Base-by-base conservation (phyloP, 371 early-diverging fungal species). In the Mucor ambiguus region DNA sequence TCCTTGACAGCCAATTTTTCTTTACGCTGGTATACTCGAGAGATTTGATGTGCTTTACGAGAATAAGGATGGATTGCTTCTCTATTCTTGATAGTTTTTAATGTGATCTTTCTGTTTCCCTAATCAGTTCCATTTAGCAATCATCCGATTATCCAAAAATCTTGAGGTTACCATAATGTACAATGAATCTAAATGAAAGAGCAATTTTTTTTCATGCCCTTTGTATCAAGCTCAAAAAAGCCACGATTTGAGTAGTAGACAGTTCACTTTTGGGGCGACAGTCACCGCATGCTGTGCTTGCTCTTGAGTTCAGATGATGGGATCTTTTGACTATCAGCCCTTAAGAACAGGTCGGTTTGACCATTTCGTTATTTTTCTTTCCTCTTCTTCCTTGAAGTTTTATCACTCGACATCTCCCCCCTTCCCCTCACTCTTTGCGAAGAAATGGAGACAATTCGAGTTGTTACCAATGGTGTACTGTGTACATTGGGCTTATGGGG, bases 31-130 rank as follows among this genome's bases (percentile, higher is more conserved):
- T 80, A 73, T 9, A 82, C 82, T 63, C 87, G 78, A 48, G 77
- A 74, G 41, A 87, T 69, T 68, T 86, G 87, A 22, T 78, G 76
- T 41, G 89, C 89, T 61, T 87, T 87, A 37, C 89, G 76, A 12
- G 88, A 88, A 46, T 84, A 86, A 35, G 88, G 88, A 67, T 88
- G 88, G 35, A 82, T 77, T 54, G 72, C 77, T 30, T 88, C 87
- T 75, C 85, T 71, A 69, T 85, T 85, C 67, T 88, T 88, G 75
- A 87, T 84, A 32, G 86, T 73, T 58, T 84, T 87, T 69, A 88
- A 66, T 28, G 89, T 86, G 55, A 83, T 84, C 66, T 75, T 79
- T 70, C 84, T 85, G 66, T 84, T 86, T 61, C 72, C 72, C 72
- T 72, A 60, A 44, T 44, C 20, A 7, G 10, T 11, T n/a, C 24